Evolutionary conservation across 1,284 basidiomycete genomes (phyloP).

Genomic region (Leccinum subrobustum): DNA sequence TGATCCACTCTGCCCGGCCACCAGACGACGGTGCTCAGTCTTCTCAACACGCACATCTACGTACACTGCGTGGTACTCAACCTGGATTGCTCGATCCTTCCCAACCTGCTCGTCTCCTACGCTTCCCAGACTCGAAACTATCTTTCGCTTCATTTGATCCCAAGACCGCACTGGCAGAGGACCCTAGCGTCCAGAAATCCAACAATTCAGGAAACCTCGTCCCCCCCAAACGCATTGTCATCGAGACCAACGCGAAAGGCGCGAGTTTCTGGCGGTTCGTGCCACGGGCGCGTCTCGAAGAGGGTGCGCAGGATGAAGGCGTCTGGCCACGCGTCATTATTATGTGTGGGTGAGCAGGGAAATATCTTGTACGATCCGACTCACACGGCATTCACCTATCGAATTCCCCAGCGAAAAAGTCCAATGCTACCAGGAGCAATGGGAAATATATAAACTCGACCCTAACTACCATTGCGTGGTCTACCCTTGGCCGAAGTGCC

Average conservation of each 20-base stretch:
- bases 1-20: constrained; percentile 7
- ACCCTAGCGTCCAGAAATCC: constrained; percentile 37
- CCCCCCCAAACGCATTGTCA: constrained; percentile 65
- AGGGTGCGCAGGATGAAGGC: constrained; percentile 61
- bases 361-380: constrained; percentile 2
- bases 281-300: constrained; percentile 58
- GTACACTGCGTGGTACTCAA: constrained; percentile 28
- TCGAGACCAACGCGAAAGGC: constrained; percentile 57
- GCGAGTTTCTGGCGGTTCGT: constrained; percentile 70
- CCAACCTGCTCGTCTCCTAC: constrained; percentile 57
- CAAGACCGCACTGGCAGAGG: constrained; percentile 50
- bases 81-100: constrained; percentile 62
- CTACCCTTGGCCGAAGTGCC: constrained; percentile 41
- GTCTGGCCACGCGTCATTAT: constrained; percentile 63
- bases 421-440: constrained; percentile 66
- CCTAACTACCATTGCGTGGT: constrained; percentile 64
- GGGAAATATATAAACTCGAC: constrained; percentile 81
- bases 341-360: constrained; percentile 60
- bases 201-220: constrained; percentile 47
- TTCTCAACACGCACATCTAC: constrained; percentile 12
- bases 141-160: constrained; percentile 72
- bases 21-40: constrained; percentile 7
- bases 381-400: constrained; percentile 10
- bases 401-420: constrained; percentile 42
- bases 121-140: constrained; percentile 51